Percentiles rank a stretch among this genome's conserved stretches.
Evolutionary conservation across 169 alveolate species (phyloP).

Genomic region (Miamiensis avidus): DNA sequence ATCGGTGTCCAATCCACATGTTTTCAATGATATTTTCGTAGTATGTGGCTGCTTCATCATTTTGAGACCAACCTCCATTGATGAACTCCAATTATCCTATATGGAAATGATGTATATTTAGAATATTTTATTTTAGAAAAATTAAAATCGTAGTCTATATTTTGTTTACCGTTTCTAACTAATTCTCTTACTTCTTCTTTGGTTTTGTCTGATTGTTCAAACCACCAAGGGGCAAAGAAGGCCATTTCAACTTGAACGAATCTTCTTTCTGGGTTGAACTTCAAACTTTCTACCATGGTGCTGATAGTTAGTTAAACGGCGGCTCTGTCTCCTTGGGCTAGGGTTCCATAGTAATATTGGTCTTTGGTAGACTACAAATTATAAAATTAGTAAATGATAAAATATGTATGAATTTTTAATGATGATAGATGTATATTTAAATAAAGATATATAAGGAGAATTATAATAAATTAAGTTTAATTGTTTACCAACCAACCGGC

Average conservation of each 20-base stretch:
- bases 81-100: conserved; percentile 81
- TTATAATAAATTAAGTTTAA: conserved; percentile 74
- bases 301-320: conserved; percentile 16
- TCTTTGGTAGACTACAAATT: too few species aligned
- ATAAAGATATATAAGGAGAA: too few species aligned
- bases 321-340: not conserved
- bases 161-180: conserved; percentile 23
- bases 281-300: conserved; percentile 52
- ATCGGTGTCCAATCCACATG: conserved; percentile 68
- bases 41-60: conserved; percentile 89
- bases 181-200: conserved; percentile 49
- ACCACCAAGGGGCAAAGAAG: conserved; percentile 85
- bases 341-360: too few species aligned
- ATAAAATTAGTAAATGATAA: too few species aligned
- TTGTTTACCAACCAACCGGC: conserved; percentile 89
- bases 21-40: conserved; percentile 66
- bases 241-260: conserved; percentile 83
- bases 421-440: too few species aligned
- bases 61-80: conserved; percentile 88
- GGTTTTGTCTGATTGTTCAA: conserved; percentile 44
- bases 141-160: too few species aligned
- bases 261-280: conserved; percentile 57
- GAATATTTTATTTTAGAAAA: too few species aligned
- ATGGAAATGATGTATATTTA: too few species aligned
- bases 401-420: too few species aligned